phyloP scores from a whole-genome alignment of 805 yeast genomes.

The Wickerhamomyces silvicola region DNA sequence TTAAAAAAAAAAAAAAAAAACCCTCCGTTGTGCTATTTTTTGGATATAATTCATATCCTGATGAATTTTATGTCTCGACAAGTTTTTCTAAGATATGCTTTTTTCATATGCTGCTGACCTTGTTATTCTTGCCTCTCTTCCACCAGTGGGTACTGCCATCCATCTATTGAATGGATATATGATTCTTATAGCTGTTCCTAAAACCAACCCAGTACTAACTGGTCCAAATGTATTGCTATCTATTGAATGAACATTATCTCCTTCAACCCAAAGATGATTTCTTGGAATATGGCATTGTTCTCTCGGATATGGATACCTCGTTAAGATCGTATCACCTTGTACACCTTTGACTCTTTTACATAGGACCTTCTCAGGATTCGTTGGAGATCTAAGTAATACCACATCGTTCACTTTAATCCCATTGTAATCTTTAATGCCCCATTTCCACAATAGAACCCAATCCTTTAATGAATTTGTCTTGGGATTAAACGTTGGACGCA shows the following conservation, averaged over 20 bases:
- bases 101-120: constrained; percentile 1
- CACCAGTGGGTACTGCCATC: constrained; percentile 45
- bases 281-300: constrained; percentile 57
- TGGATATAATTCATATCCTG: no score
- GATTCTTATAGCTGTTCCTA: constrained; percentile 66
- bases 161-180: constrained; percentile 64
- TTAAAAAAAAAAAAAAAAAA: background rate
- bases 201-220: constrained; percentile 67
- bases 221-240: constrained; percentile 91
- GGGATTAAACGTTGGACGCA: constrained; percentile 88
- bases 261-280: constrained; percentile 91
- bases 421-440: constrained; percentile 40
- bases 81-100: no score
- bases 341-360: constrained; percentile 76
- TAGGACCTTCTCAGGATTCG: constrained; percentile 67
- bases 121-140: constrained; percentile 40
- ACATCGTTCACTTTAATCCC: constrained; percentile 60
- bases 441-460: constrained; percentile 66
- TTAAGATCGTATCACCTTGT: constrained; percentile 61
- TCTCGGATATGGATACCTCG: constrained; percentile 65
- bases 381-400: constrained; percentile 70
- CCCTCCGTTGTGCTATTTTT: background rate
- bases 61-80: no score
- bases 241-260: constrained; percentile 78
- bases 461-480: constrained; percentile 41